These are phyloP conservation scores for Maudiozyma bulderi DNA, from an alignment of 805 yeast species.

Conservation along the genomic window DNA sequence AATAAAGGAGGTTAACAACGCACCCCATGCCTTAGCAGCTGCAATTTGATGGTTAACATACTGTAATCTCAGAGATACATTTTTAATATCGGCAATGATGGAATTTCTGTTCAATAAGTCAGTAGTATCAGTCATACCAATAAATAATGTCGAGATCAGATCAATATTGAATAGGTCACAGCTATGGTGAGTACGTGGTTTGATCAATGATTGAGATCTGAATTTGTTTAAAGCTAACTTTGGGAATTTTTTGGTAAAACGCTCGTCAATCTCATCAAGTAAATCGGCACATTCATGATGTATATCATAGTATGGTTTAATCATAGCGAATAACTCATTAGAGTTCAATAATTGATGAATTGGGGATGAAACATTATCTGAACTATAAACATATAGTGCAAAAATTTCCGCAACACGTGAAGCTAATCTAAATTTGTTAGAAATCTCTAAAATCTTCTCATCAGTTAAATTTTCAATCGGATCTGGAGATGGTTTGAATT, in stretches of 20 bases:
- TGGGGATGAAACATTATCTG: conserved; percentile 33
- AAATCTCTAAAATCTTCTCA: conserved; percentile 29
- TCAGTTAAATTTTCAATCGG: conserved; percentile 1
- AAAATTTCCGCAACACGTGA: conserved; percentile 68
- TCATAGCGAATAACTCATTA: conserved; percentile 26
- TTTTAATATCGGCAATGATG: conserved; percentile 41
- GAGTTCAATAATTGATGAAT: conserved; percentile 37
- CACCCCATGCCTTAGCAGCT: conserved; percentile 70
- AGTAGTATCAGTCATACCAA: conserved; percentile 36
- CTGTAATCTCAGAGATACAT: conserved; percentile 56
- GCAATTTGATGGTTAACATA: conserved; percentile 55
- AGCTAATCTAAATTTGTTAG: conserved; percentile 47
- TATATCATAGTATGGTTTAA: conserved; percentile 34
- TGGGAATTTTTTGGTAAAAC: conserved; percentile 44
- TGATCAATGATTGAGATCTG: conserved; percentile 36
- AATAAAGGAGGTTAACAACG: conserved; percentile 59
- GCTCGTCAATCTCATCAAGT: conserved; percentile 35
- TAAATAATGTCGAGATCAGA: conserved; percentile 53
- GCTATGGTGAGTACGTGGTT: conserved; percentile 34
- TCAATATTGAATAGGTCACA: conserved; percentile 48
- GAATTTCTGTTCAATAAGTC: conserved; percentile 22
- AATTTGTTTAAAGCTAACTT: conserved; percentile 41
- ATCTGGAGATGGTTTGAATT: conserved; percentile 17
- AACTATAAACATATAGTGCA: conserved; percentile 59
- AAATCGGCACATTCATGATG: conserved; percentile 38